phyloP scores from a whole-genome alignment of 2,329 filamentous ascomycete species.

The Trichoderma gracile region DNA sequence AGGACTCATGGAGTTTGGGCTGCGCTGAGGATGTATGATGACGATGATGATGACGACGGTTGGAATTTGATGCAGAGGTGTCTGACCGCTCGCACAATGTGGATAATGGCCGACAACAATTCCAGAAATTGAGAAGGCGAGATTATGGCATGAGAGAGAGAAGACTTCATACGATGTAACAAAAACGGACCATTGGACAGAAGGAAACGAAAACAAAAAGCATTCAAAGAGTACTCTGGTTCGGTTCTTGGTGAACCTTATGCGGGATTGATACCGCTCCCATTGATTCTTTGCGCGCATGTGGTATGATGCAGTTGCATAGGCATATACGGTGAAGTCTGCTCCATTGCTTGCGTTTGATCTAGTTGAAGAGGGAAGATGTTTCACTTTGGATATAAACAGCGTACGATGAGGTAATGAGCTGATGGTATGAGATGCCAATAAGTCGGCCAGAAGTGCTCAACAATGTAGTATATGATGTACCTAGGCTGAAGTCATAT shows the following conservation, averaged over 20 bases:
- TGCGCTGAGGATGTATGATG: slow-evolving; percentile 22
- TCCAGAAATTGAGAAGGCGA: slow-evolving; percentile 1
- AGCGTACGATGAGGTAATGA: no score
- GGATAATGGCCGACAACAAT: slow-evolving; percentile 1
- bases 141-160: slow-evolving; percentile 14
- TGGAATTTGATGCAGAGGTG: slow-evolving; percentile 24
- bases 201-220: slow-evolving; percentile 2
- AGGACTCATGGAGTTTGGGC: slow-evolving; percentile 30
- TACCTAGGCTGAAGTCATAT: no score
- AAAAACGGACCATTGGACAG: slow-evolving; percentile 5
- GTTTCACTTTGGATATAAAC: no score
- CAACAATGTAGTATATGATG: no score
- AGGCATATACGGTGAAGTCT: no score
- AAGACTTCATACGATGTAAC: slow-evolving; percentile 8
- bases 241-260: neutral
- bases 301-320: no score
- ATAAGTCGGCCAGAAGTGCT: no score
- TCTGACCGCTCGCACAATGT: slow-evolving; percentile 11
- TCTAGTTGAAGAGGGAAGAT: no score
- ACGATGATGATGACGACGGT: neutral
- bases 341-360: no score
- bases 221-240: slow-evolving; percentile 14
- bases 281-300: no score
- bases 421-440: no score
- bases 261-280: slow-evolving; percentile 5